Evolutionary conservation across 1,284 basidiomycete genomes (phyloP).

Genomic region (Afroboletus lepidellus): DNA sequence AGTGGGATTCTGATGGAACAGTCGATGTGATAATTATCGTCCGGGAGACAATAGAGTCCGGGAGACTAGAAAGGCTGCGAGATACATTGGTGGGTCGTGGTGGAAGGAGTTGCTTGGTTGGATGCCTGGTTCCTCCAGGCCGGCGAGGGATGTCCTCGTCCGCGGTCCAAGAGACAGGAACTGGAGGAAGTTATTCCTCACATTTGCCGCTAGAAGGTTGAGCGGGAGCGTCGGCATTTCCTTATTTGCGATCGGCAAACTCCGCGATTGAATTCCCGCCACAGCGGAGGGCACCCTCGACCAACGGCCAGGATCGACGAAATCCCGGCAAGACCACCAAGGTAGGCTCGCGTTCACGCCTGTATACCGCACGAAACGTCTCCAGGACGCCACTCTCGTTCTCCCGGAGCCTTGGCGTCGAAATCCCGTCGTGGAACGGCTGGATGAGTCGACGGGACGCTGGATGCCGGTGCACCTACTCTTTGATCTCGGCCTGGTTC

Average conservation of each 20-base stretch:
- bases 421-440: constrained; percentile 27
- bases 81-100: no score
- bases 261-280: constrained; percentile 31
- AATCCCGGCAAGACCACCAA: constrained; percentile 46
- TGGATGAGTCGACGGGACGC: constrained; percentile 42
- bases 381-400: constrained; percentile 10
- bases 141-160: no score
- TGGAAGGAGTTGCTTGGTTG: no score
- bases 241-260: constrained; percentile 18
- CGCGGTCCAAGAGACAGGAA: no score
- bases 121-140: no score
- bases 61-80: no score
- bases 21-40: no score
- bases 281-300: constrained; percentile 10
- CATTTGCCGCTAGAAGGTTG: background rate
- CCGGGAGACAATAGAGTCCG: no score
- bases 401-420: constrained; percentile 14
- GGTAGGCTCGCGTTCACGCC: constrained; percentile 48
- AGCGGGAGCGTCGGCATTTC: constrained; percentile 6
- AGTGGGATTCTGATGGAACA: no score
- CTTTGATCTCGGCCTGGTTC: constrained; percentile 11
- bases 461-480: constrained; percentile 39
- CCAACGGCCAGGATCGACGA: constrained; percentile 21
- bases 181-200: no score
- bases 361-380: constrained; percentile 9